Conservation (phyloP, 1,284 basidiomycete species). For the Flammula alnicola region DNA sequence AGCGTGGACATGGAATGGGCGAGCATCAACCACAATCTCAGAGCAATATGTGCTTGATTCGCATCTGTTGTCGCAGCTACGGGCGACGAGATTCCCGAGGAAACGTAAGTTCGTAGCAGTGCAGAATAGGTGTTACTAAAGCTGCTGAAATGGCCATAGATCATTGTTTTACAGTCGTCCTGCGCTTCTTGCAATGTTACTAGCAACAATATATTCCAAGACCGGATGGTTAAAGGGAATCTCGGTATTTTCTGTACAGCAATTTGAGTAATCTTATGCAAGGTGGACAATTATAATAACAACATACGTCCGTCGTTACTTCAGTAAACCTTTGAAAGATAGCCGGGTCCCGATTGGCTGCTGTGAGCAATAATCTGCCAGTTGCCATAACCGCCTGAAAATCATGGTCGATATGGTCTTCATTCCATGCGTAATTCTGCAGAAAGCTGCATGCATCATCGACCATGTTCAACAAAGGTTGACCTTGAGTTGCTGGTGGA, state of each 20-base stretch:
- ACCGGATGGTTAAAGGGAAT: slow-evolving; percentile 47
- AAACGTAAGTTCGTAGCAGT: slow-evolving; percentile 45
- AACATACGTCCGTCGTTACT: slow-evolving; percentile 25
- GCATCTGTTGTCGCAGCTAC: slow-evolving; percentile 58
- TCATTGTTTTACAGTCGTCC: slow-evolving; percentile 40
- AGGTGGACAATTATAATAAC: background rate
- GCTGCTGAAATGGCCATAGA: slow-evolving; percentile 53
- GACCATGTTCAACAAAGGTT: slow-evolving; percentile 43
- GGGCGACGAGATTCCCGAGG: slow-evolving; percentile 34
- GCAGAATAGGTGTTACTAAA: slow-evolving; percentile 54
- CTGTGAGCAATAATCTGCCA: slow-evolving; percentile 56
- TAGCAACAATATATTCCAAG: slow-evolving; percentile 67
- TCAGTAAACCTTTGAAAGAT: slow-evolving; percentile 23
- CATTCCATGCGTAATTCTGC: slow-evolving; percentile 49
- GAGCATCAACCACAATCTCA: slow-evolving; percentile 72
- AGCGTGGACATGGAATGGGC: slow-evolving; percentile 44
- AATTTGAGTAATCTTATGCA: background rate
- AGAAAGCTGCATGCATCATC: slow-evolving; percentile 58
- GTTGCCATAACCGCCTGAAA: slow-evolving; percentile 55
- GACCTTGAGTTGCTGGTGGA: slow-evolving; percentile 16
- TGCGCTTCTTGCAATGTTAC: slow-evolving; percentile 51
- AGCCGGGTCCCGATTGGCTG: slow-evolving; percentile 29
- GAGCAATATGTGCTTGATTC: slow-evolving; percentile 66
- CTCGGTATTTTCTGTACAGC: slow-evolving; percentile 42
- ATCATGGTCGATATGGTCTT: slow-evolving; percentile 52